Percentiles rank a stretch among this genome's conserved stretches.
phyloP scores from a whole-genome alignment of 768 basidiomycete genomes.

The Tubosaeta sp. region DNA sequence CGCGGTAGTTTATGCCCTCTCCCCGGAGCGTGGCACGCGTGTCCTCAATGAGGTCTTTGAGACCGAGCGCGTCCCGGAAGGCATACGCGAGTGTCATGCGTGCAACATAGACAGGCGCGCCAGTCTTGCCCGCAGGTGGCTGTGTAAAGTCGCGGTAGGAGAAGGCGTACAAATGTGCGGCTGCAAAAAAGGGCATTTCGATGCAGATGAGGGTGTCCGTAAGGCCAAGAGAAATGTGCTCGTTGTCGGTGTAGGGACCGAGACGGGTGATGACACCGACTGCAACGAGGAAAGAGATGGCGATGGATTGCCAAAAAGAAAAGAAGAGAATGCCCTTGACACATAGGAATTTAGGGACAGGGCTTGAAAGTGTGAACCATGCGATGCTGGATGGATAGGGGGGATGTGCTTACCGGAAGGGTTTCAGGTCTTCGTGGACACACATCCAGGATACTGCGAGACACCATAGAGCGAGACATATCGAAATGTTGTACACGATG shows the following conservation, averaged over 20 bases:
- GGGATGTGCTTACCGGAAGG: conserved; percentile 60
- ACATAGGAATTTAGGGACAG: conserved; percentile 95
- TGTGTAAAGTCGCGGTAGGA: conserved; percentile 72
- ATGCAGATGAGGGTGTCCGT: conserved; percentile 90
- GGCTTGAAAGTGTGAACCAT: conserved; percentile 40
- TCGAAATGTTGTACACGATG: conserved; percentile 79
- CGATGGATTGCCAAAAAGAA: conserved; percentile 95
- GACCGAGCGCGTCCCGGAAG: conserved; percentile 81
- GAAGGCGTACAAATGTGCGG: conserved; percentile 95
- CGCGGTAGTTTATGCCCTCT: conserved; percentile 91
- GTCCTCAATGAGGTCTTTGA: conserved; percentile 85
- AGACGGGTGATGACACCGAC: conserved; percentile 69
- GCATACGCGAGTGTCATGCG: conserved; percentile 90
- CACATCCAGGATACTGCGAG: conserved; percentile 97
- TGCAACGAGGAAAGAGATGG: conserved; percentile 84
- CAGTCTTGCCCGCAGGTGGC: conserved; percentile 42
- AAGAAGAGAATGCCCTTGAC: conserved; percentile 99
- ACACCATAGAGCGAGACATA: conserved; percentile 80
- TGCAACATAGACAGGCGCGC: conserved; percentile 57
- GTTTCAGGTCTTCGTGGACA: conserved; percentile 82
- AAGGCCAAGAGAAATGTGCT: conserved; percentile 86
- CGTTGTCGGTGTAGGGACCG: conserved; percentile 82
- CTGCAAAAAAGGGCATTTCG: conserved; percentile 97
- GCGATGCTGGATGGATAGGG: not conserved
- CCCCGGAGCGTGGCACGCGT: conserved; percentile 77